These are phyloP conservation scores for Trapa incisa DNA, from an alignment of 345 rosid genomes.

Conservation along the genomic window DNA sequence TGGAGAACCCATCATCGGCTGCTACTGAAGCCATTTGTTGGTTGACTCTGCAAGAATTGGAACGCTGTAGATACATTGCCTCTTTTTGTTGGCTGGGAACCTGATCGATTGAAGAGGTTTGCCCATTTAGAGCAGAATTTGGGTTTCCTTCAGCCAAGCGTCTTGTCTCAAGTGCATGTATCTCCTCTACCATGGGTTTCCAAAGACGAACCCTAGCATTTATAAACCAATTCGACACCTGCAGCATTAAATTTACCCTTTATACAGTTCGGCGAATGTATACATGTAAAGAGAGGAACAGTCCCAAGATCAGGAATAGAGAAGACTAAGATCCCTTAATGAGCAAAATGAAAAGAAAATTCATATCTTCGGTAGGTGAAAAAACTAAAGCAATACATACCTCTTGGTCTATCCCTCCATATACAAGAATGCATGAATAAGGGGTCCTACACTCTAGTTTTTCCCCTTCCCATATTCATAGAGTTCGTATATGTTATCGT, in stretches of 20 bases:
- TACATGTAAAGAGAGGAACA: background rate
- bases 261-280: background rate
- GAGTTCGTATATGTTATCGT: too few relatives aligned
- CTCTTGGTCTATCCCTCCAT: too few relatives aligned
- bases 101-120: constrained; percentile 6
- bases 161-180: constrained; percentile 7
- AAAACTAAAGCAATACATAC: too few relatives aligned
- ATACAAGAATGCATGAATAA: too few relatives aligned
- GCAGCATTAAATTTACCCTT: background rate
- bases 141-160: background rate
- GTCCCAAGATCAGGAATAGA: too few relatives aligned
- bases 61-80: background rate
- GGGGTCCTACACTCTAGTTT: too few relatives aligned
- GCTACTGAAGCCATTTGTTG: constrained; percentile 4
- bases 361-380: too few relatives aligned
- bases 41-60: constrained; percentile 9
- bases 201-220: constrained; percentile 11
- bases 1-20: constrained; percentile 13
- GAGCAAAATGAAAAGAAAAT: too few relatives aligned
- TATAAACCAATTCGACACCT: constrained; percentile 10
- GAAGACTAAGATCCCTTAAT: too few relatives aligned
- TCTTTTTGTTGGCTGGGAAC: constrained; percentile 9
- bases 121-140: background rate
- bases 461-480: too few relatives aligned
- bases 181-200: constrained; percentile 11